These are phyloP conservation scores for Rosellinia necatrix DNA, from an alignment of 2,329 filamentous ascomycete genomes.

Conservation along the genomic window DNA sequence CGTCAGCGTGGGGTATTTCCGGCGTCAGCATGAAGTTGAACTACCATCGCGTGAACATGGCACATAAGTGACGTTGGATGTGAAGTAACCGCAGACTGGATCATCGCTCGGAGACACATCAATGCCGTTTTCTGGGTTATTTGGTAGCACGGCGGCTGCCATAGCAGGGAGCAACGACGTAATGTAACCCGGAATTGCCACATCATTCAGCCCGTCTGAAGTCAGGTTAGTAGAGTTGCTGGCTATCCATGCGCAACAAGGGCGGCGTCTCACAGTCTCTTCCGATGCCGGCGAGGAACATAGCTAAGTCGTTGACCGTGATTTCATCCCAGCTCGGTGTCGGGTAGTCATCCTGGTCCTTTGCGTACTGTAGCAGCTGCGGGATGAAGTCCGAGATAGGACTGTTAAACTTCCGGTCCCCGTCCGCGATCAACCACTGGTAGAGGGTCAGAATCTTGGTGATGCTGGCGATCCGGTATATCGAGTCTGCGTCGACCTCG, in stretches of 20 bases:
- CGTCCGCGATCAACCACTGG: slow-evolving; percentile 17
- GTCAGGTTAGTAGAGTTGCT: background rate
- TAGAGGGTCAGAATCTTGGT: slow-evolving; percentile 19
- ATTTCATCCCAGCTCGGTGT: slow-evolving; percentile 15
- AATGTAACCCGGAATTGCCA: slow-evolving; percentile 9
- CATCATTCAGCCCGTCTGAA: slow-evolving; percentile 16
- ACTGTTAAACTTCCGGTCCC: slow-evolving; percentile 16
- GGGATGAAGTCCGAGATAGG: slow-evolving; percentile 18
- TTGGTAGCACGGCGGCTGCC: slow-evolving; percentile 12
- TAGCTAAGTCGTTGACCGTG: slow-evolving; percentile 20
- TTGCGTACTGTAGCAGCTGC: slow-evolving; percentile 1
- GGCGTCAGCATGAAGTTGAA: background rate
- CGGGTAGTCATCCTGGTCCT: slow-evolving; percentile 10
- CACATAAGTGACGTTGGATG: slow-evolving; percentile 5
- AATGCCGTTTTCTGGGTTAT: slow-evolving; percentile 18
- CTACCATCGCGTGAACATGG: slow-evolving; percentile 15
- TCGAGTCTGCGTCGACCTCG: slow-evolving; percentile 17
- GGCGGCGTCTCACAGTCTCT: slow-evolving; percentile 12
- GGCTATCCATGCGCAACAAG: background rate
- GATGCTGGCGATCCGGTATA: slow-evolving; percentile 19
- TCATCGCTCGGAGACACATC: slow-evolving; percentile 14
- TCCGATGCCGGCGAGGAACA: slow-evolving; percentile 14
- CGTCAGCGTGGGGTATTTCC: background rate
- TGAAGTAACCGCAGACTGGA: slow-evolving; percentile 19
- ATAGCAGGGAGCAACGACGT: slow-evolving; percentile 8